Evolutionary conservation across 2,329 filamentous ascomycete genomes (phyloP).

Genomic region (Hypoxylon sp.): DNA sequence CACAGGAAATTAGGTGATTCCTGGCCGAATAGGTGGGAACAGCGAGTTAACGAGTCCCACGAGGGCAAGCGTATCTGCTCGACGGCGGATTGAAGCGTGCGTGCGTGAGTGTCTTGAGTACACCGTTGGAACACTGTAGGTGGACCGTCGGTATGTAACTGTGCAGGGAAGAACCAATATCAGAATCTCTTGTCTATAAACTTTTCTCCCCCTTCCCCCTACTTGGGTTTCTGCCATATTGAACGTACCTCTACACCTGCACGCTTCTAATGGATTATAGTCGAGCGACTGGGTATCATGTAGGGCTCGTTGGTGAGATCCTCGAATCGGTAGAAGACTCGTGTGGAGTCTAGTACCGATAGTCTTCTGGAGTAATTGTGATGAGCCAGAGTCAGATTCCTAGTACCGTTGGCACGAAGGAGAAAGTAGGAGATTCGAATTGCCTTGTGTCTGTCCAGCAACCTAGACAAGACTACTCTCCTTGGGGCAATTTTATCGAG

Average conservation of each 20-base stretch:
- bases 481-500: conserved; percentile 42
- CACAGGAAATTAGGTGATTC: conserved; percentile 66
- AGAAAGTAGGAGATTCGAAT: conserved; percentile 46
- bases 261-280: conserved; percentile 52
- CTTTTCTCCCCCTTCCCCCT: conserved; percentile 1
- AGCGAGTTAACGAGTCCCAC: conserved; percentile 78
- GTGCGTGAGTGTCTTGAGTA: conserved; percentile 61
- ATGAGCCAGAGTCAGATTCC: conserved; percentile 57
- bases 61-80: conserved; percentile 59
- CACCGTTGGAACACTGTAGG: conserved; percentile 53
- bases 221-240: conserved; percentile 8
- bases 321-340: conserved; percentile 56
- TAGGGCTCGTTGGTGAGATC: conserved; percentile 53
- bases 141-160: conserved; percentile 62
- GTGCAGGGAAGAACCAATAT: conserved; percentile 55
- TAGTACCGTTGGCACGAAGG: conserved; percentile 52
- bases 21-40: conserved; percentile 67
- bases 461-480: conserved; percentile 48
- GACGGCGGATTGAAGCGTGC: conserved; percentile 61
- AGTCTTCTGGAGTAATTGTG: conserved; percentile 53
- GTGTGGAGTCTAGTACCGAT: conserved; percentile 54
- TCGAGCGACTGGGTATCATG: conserved; percentile 54
- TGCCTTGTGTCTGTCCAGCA: conserved; percentile 44
- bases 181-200: conserved; percentile 44
- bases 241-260: conserved; percentile 56